Base-by-base conservation (phyloP, 805 yeast genomes). In the Lipomyces sp. region DNA sequence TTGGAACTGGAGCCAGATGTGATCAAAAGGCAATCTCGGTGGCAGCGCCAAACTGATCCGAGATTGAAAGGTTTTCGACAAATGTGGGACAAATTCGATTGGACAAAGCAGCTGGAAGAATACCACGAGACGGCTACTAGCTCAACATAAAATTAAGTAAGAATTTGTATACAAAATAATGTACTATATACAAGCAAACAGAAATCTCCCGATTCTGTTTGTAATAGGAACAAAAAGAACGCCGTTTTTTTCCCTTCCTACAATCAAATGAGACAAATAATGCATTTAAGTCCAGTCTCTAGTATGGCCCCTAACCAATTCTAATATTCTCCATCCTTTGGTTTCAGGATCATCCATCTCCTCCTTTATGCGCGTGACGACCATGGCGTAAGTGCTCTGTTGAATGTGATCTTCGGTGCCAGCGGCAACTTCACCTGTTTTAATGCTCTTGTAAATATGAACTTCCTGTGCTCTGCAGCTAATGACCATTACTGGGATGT, bases 391-490 rank as follows among this genome's bases (percentile, higher is more conserved):
- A n/a, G 96, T 88, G 73, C 96, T 88, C 84, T 91, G 85, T 78
- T 91, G 87, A 72, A 95, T 91, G 78, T 92, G 92, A 74, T 93
- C 97, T 76, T 92, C 97, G 39, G 92, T 87, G 74, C 99, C 99
- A 7, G 98, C 99, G 63, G 93, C 96, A 63, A 95, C 84, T 79
- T 94, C 96, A 60, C 96, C 97, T 39, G 97, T 90, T 81, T 93
- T 93, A 69, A 87, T 86, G 77, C 90, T 91, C 82, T 92, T 89
- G 83, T 87, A 95, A 69, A 92, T 81, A 75, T 90, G 94, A 67
- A 96, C 87, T 77, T 95, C 99, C 81, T 95, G 99, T 7, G 97
- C 98, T 78, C 99, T 87, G 76, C 98, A 92, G 59, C 96, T 90
- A 69, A 92, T 90, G 62, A 95, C 97, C 71, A 92, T 80, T 24